phyloP scores from a whole-genome alignment of 495 filamentous ascomycete species.

The Podospora pseudoanserina region DNA sequence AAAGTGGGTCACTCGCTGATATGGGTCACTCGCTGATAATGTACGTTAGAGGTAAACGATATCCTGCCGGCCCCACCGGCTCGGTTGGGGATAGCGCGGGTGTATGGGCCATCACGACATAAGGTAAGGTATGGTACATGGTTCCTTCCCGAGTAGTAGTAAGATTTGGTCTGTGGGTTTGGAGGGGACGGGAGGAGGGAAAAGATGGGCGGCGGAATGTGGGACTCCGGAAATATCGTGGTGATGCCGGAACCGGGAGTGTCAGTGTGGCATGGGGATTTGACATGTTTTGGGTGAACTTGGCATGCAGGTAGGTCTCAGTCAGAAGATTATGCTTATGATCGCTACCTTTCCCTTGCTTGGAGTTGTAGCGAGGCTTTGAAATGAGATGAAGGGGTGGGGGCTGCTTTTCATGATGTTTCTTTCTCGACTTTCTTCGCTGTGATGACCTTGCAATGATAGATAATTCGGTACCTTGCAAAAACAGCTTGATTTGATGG shows the following conservation, averaged over 20 bases:
- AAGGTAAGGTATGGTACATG: too few species aligned
- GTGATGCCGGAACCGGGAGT: background rate
- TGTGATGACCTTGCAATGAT: too few species aligned
- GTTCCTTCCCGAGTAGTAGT: background rate
- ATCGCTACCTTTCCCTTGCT: background rate
- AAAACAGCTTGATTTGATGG: too few species aligned
- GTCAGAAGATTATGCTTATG: background rate
- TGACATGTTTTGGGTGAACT: background rate
- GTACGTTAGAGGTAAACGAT: conserved; percentile 17
- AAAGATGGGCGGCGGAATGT: background rate
- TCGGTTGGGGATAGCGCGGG: conserved; percentile 11
- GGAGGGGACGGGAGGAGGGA: too few species aligned
- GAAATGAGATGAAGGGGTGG: background rate
- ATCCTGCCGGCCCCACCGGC: conserved; percentile 18
- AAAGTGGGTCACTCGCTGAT: too few species aligned
- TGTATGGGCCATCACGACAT: background rate
- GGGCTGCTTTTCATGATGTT: background rate
- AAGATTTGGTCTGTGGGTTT: background rate
- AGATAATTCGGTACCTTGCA: too few species aligned
- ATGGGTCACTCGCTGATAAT: too few species aligned
- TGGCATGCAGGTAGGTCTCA: background rate
- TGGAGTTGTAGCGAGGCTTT: background rate
- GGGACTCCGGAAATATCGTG: background rate
- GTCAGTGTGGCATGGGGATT: background rate
- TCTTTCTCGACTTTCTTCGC: background rate